Base-by-base conservation (phyloP, 2,329 filamentous ascomycete genomes). In the Capronia coronata region DNA sequence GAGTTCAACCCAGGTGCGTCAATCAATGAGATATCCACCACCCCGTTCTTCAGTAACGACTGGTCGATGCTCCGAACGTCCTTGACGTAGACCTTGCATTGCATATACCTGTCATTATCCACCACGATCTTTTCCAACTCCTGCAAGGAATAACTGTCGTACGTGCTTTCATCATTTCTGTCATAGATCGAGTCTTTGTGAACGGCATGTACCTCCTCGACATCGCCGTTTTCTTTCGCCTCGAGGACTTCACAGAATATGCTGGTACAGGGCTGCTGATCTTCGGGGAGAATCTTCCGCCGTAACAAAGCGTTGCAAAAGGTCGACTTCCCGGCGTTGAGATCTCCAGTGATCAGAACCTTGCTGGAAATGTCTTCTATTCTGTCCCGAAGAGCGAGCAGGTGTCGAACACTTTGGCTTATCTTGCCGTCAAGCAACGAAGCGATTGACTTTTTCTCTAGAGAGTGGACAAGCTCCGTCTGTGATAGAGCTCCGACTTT, bases 341-440 rank as follows among this genome's bases (percentile, higher is more conserved):
- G 70, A 65, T 98, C 93, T 63, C 93, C 93, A 0, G 93, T 98
- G 14, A 98, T 83, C 50, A 98, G 71, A 1, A 98, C 93, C 67
- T 98, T 98, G 70, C 91, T 97, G 3, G 91, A 87, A 0, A 88
- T 97, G 67, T 98, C 93, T 65, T 97, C 93, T 55, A 98, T 98
- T 46, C 93, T 83, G 59, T 97, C 93, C 52, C 89, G 83, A 27
- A 98, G 75, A 0, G 87, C 82, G 48, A 87, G 76, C 1, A 98
- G 77, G 68, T 98, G 93, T 61, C 89, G 88, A 64, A 97, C 86
- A 65, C 89, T 96, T 54, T 93, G 87, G 61, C 84, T 85, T 61
- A 98, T 95, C 69, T 95, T 95, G 21, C 89, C 90, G 66, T 97
- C 91, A 32, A 98, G 73, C 1, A 98, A 73, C 1, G 90, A 84